A percentile compares a stretch with the other conserved stretches of the same genome.
phyloP scores from a whole-genome alignment of 306 rosid genomes.

The Pyrus pyrifolia region DNA sequence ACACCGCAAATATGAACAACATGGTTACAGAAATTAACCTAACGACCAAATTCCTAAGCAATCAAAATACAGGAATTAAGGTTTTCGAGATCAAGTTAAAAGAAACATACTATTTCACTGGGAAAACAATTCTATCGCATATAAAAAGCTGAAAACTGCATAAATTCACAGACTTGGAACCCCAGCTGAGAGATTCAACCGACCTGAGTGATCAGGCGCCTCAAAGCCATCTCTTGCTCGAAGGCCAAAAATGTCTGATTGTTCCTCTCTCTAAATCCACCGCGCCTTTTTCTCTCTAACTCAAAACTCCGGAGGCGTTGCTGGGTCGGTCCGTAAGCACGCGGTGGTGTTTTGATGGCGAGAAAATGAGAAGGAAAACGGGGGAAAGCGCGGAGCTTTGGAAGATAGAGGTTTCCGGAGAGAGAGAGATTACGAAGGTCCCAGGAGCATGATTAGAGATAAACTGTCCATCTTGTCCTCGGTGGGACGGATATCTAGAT shows the following conservation, averaged over 20 bases:
- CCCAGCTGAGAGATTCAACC: conserved; percentile 5
- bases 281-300: background rate
- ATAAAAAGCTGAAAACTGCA: background rate
- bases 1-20: background rate
- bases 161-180: background rate
- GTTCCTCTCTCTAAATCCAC: background rate
- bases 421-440: background rate
- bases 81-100: conserved; percentile 24
- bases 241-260: conserved; percentile 7
- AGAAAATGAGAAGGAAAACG: conserved; percentile 5
- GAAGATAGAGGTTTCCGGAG: background rate
- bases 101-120: background rate
- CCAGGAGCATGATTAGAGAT: background rate
- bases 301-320: background rate
- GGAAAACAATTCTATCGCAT: background rate
- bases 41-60: background rate
- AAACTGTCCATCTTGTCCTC: background rate
- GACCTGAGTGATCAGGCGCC: conserved; percentile 65
- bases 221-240: conserved; percentile 45
- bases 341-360: background rate
- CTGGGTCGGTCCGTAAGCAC: background rate
- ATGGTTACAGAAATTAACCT: background rate
- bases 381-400: background rate
- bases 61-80: conserved; percentile 20
- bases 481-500: background rate